Evolutionary conservation across 139 green algal genomes (phyloP), one percentile per base, ranked within the genome.

Genomic region (Volvox africanus): DNA sequence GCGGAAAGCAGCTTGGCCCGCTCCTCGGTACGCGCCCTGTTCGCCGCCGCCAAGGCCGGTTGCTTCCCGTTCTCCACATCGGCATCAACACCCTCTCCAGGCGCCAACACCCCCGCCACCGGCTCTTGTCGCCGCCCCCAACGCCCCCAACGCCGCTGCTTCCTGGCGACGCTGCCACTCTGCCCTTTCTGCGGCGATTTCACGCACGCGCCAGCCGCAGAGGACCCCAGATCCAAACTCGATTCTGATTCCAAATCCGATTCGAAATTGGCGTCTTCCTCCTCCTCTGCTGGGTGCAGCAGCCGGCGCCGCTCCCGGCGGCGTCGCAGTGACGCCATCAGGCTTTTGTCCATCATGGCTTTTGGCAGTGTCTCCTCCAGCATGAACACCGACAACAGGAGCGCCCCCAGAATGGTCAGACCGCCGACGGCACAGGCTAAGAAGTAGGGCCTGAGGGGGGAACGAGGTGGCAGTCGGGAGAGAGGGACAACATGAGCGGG

Each of bases 311-410:
- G 13, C 22, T 82, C 17, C 19, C 75, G 20, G 32, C 88, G 35
- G 22, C 55, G 16, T 14, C 44, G 24, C n/a, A 85, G 30, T 55
- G 13, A 24, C 55, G 37, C n/a, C 28, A 22, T 32, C 37, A 80
- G 50, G 3, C 80, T 55, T 14, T 61, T 61, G 0, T 88, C 78
- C 80, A 19, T 50, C 86, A 89, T 5, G 2, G 35, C 19, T 0
- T 44, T 6, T 21, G 91, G 91, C 79, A 97, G 88, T 1, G 96
- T 97, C 85, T 97, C 96, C 13, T 94, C 50, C n/a, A 97, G 87
- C 55, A 95, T 24, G 0, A 95, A 37, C 37, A 84, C 67, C 19
- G 28, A 76, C 24, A 81, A 62, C 30, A 91, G 82, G 61, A 91
- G 17, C 1, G 75, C 19, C 21, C 55, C 77, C 26, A 95, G 50